Conservation (phyloP, 108 stramenopile genomes). For the Cyclotella choctawhatcheeana region DNA sequence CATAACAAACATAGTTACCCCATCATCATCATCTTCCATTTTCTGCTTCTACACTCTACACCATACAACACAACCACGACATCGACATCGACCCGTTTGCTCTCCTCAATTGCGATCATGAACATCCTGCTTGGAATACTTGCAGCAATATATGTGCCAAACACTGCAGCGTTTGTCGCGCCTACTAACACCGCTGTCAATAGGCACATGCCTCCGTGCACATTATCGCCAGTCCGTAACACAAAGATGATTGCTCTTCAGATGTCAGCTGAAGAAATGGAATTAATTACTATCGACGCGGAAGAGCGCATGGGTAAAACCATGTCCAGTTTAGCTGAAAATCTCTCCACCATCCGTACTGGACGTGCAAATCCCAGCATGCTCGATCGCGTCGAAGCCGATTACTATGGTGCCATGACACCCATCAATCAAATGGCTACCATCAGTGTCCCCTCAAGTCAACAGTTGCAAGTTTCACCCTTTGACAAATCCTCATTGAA, state of each 20-base stretch:
- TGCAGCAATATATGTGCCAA: slow-evolving; percentile 11
- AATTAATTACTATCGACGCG: slow-evolving; percentile 61
- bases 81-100: too few species aligned
- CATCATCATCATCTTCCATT: too few species aligned
- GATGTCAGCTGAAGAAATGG: slow-evolving; percentile 52
- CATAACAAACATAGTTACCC: too few species aligned
- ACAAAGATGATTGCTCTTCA: slow-evolving; percentile 6
- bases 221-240: background rate
- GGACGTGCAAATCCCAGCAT: slow-evolving; percentile 89
- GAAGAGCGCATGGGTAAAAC: slow-evolving; percentile 91
- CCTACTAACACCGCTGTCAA: slow-evolving; percentile 2
- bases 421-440: slow-evolving; percentile 93
- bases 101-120: too few species aligned
- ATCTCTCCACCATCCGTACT: slow-evolving; percentile 87
- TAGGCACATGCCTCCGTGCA: too few species aligned
- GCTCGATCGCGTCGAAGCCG: slow-evolving; percentile 90
- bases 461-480: slow-evolving; percentile 85
- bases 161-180: slow-evolving; percentile 26
- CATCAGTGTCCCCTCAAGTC: slow-evolving; percentile 84
- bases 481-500: slow-evolving; percentile 83
- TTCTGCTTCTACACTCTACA: too few species aligned
- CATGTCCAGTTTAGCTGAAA: slow-evolving; percentile 68
- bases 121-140: slow-evolving; percentile 24
- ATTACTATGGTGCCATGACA: slow-evolving; percentile 92
- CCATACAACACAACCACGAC: too few species aligned